Evolutionary conservation across 148 eudicot genomes (phyloP).

Genomic region (Amaranthus hypochondriacus): DNA sequence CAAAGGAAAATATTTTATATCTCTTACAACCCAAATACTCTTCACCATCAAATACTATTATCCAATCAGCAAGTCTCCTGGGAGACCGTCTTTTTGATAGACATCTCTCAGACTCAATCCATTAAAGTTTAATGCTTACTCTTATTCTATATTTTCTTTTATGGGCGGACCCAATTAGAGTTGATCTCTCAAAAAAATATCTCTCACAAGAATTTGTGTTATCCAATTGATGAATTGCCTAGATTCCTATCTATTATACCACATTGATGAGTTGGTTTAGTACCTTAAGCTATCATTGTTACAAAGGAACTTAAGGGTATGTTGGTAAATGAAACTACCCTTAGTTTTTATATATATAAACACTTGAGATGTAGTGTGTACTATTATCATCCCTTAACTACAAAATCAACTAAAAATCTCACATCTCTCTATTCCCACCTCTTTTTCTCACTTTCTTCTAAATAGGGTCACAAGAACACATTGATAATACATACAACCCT

Average conservation of each 20-base stretch:
- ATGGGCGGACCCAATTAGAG: no score
- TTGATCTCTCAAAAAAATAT: no score
- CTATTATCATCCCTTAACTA: background rate
- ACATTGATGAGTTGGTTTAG: slow-evolving; percentile 5
- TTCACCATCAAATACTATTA: no score
- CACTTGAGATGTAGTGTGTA: background rate
- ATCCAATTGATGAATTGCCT: background rate
- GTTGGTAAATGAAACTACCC: background rate
- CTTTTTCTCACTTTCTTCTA: background rate
- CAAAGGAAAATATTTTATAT: no score
- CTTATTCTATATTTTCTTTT: no score
- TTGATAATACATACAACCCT: background rate
- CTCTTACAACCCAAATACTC: no score
- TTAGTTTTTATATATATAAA: slow-evolving; percentile 4
- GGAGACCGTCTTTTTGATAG: no score
- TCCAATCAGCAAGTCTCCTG: no score
- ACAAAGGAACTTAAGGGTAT: background rate
- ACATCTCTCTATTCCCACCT: no score
- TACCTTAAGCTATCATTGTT: slow-evolving; percentile 4
- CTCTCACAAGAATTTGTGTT: no score
- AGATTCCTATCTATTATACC: background rate
- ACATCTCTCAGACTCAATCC: no score
- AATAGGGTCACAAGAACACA: background rate
- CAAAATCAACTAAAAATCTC: background rate
- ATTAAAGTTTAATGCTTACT: no score